These are phyloP conservation scores for Thraustotheca clavata DNA, from an alignment of 352 stramenopile species.

Conservation along the genomic window DNA sequence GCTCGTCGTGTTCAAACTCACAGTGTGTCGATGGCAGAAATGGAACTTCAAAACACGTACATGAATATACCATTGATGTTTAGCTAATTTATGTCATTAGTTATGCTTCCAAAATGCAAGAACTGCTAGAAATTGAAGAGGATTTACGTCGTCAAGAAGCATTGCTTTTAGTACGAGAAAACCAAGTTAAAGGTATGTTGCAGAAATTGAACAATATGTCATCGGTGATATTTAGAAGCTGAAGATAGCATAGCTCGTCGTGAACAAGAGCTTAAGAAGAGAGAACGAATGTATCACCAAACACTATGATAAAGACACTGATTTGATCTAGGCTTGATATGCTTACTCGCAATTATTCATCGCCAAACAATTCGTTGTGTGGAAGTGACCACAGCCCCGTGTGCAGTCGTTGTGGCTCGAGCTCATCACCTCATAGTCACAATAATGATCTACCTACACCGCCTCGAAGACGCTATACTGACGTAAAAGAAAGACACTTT, in stretches of 20 bases:
- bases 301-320: neutral
- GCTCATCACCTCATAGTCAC: neutral
- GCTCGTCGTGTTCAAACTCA: constrained; percentile 76
- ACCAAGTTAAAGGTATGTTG: constrained; percentile 66
- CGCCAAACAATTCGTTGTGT: constrained; percentile 48
- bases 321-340: constrained; percentile 45
- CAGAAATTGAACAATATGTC: no score
- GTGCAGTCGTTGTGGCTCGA: neutral
- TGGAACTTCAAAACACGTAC: constrained; percentile 70
- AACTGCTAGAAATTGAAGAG: constrained; percentile 75
- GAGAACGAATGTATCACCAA: constrained; percentile 60
- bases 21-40: constrained; percentile 33
- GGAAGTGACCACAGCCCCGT: constrained; percentile 17
- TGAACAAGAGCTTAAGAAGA: constrained; percentile 77
- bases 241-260: constrained; percentile 70
- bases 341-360: constrained; percentile 64
- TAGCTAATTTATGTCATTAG: neutral
- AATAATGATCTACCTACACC: constrained; percentile 27
- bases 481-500: constrained; percentile 2
- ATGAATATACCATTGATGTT: constrained; percentile 28
- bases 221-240: constrained; percentile 39
- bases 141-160: constrained; percentile 78
- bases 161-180: constrained; percentile 71
- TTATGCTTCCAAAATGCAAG: constrained; percentile 65
- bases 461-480: constrained; percentile 23